Conservation (phyloP, 2,329 filamentous ascomycete genomes). For the Capronia americana region DNA sequence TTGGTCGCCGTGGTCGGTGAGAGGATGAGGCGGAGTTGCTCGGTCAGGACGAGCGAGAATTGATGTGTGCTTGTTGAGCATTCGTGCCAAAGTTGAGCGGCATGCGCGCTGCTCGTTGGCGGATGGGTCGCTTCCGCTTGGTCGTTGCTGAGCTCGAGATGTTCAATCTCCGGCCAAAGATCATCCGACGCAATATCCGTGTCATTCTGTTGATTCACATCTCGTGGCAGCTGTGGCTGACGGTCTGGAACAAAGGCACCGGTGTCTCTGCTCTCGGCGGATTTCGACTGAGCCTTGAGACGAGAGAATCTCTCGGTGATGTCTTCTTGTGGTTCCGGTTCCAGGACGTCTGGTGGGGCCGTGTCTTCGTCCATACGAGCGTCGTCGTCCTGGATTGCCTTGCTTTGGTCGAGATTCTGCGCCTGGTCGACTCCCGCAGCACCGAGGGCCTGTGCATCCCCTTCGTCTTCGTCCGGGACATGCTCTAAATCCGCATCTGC, state of each 20-base stretch:
- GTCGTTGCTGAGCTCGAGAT: slow-evolving; percentile 68
- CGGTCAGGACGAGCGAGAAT: slow-evolving; percentile 86
- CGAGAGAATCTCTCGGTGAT: slow-evolving; percentile 47
- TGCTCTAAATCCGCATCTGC: slow-evolving; percentile 89
- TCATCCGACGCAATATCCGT: slow-evolving; percentile 54
- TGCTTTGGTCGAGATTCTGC: slow-evolving; percentile 82
- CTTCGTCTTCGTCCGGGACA: slow-evolving; percentile 78
- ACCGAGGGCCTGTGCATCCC: slow-evolving; percentile 91
- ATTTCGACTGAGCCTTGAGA: slow-evolving; percentile 45
- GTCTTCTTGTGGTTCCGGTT: slow-evolving; percentile 36
- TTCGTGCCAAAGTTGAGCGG: slow-evolving; percentile 79
- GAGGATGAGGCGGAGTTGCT: slow-evolving; percentile 93
- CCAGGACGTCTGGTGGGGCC: slow-evolving; percentile 61
- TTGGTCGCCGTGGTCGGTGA: slow-evolving; percentile 94
- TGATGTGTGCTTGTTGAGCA: slow-evolving; percentile 85
- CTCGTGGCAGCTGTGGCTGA: slow-evolving; percentile 38
- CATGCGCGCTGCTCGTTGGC: slow-evolving; percentile 59
- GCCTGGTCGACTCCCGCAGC: slow-evolving; percentile 87
- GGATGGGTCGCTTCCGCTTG: slow-evolving; percentile 38
- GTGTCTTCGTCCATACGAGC: slow-evolving; percentile 60
- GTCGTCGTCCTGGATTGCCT: slow-evolving; percentile 77
- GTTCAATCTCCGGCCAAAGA: slow-evolving; percentile 54
- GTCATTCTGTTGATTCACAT: slow-evolving; percentile 45
- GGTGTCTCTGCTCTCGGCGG: slow-evolving; percentile 51
- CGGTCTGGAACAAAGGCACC: slow-evolving; percentile 62